Conservation (phyloP, 768 basidiomycete genomes). For the Suillus occidentalis region DNA sequence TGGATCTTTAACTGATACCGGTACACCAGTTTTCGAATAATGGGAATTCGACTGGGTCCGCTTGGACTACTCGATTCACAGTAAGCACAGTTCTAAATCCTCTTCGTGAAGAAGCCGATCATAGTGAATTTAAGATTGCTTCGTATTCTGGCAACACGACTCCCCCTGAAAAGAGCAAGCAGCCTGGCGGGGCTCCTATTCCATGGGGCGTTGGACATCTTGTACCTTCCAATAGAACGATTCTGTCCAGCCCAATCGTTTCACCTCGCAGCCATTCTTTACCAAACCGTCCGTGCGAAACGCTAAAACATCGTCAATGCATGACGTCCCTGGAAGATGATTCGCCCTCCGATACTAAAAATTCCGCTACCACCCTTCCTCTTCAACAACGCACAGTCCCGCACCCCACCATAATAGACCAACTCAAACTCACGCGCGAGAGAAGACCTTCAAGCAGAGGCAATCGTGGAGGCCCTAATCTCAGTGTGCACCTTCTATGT, state of each 20-base stretch:
- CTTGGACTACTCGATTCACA: conserved; percentile 43
- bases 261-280: neutral
- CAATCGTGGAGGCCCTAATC: neutral
- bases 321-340: neutral
- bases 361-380: neutral
- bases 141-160: conserved; percentile 29
- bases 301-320: neutral
- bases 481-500: conserved; percentile 1
- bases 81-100: conserved; percentile 18
- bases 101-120: neutral
- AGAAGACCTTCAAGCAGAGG: conserved; percentile 1
- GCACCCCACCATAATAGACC: neutral
- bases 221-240: neutral
- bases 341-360: neutral
- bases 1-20: neutral
- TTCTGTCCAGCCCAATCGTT: neutral
- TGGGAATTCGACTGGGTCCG: conserved; percentile 18
- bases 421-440: neutral
- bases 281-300: neutral
- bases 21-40: conserved; percentile 31
- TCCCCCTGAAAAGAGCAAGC: conserved; percentile 28
- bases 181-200: conserved; percentile 36
- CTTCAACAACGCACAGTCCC: neutral
- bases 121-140: conserved; percentile 28
- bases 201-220: conserved; percentile 38